These are phyloP conservation scores for Carex cristatella DNA, from an alignment of 176 grass and related monocot species.

Conservation along the genomic window DNA sequence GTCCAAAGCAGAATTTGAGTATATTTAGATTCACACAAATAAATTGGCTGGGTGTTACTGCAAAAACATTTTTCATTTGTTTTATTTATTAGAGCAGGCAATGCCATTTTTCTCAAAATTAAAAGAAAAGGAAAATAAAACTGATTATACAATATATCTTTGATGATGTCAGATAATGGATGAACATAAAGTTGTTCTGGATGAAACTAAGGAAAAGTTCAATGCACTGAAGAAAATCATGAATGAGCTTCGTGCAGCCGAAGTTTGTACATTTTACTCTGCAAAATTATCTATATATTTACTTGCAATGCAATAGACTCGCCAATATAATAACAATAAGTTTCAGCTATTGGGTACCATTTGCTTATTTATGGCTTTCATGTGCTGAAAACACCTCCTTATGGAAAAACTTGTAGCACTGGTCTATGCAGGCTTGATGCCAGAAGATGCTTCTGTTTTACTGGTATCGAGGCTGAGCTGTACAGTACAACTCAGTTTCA, in stretches of 20 bases:
- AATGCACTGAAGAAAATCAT: conserved; percentile 76
- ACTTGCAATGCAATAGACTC: conserved; percentile 8
- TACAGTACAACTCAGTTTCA: background rate
- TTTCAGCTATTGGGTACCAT: background rate
- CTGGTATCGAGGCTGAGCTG: background rate
- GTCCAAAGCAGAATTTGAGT: too few species aligned
- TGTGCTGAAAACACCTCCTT: background rate
- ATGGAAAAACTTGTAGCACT: background rate
- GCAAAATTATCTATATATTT: conserved; percentile 5
- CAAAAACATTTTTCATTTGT: background rate
- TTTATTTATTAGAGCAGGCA: background rate
- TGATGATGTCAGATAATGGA: conserved; percentile 66
- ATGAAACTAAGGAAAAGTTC: conserved; percentile 82
- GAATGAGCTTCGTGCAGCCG: conserved; percentile 69
- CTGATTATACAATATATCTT: background rate
- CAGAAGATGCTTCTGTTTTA: background rate
- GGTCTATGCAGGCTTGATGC: background rate
- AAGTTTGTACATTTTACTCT: conserved; percentile 38
- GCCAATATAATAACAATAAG: background rate
- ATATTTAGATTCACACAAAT: too few species aligned
- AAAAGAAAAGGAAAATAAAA: background rate
- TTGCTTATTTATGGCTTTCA: background rate
- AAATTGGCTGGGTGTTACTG: background rate
- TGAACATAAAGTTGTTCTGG: conserved; percentile 63
- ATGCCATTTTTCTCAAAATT: background rate